These are phyloP conservation scores for Prunus campanulata DNA, from an alignment of 306 rosid genomes.

Conservation along the genomic window DNA sequence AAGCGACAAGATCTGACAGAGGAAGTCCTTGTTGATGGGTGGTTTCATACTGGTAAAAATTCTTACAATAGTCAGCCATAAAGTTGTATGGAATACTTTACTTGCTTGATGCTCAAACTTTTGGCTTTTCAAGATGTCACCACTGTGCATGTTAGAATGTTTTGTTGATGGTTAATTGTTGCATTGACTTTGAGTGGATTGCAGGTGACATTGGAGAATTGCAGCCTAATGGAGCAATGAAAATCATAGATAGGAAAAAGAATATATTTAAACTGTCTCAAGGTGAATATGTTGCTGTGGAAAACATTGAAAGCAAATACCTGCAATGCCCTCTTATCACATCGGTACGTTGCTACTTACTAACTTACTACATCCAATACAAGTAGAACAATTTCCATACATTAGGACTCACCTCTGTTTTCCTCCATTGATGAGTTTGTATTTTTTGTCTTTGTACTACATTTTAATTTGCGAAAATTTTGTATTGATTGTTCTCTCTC, in stretches of 20 bases:
- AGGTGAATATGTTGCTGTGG: too few species aligned
- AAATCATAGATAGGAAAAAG: too few species aligned
- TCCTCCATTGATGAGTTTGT: too few species aligned
- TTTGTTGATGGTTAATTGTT: neutral
- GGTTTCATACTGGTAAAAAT: conserved; percentile 94
- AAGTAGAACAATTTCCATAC: too few species aligned
- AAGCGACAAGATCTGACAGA: conserved; percentile 79
- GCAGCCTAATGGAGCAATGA: too few species aligned
- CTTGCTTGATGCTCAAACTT: neutral
- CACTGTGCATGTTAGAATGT: neutral
- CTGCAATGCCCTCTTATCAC: too few species aligned
- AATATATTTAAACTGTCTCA: too few species aligned
- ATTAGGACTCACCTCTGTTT: too few species aligned
- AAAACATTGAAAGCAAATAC: too few species aligned
- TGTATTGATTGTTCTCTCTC: neutral
- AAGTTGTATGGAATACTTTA: neutral
- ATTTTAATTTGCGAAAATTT: neutral
- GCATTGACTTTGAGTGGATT: conserved; percentile 9
- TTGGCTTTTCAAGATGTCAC: neutral
- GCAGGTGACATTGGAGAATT: too few species aligned
- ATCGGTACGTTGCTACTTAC: too few species aligned
- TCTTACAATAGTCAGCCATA: neutral
- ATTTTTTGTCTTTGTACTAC: neutral
- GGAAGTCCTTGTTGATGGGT: conserved; percentile 76
- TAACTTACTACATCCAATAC: too few species aligned